These are phyloP conservation scores for Kingdonia uniflora DNA, from an alignment of 164 flowering plant species.

Conservation along the genomic window DNA sequence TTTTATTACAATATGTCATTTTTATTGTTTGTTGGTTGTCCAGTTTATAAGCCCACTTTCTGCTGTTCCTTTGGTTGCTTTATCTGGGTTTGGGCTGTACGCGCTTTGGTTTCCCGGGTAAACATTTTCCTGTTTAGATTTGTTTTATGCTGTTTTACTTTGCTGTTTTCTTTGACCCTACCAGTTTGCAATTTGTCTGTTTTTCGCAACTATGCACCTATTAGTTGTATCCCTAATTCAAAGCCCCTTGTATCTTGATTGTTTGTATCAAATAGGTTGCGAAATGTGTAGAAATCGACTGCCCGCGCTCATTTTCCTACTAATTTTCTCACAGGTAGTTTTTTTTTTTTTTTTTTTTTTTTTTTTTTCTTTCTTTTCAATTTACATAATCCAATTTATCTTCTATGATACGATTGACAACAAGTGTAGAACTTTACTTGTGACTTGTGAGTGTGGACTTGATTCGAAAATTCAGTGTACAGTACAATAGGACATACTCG, in stretches of 20 bases:
- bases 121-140: slow-evolving; percentile 9
- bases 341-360: not conserved
- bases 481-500: no score
- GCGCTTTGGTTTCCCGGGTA: slow-evolving; percentile 88
- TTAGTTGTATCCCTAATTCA: no score
- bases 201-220: no score
- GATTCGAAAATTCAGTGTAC: no score
- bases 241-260: no score
- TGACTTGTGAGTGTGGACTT: no score
- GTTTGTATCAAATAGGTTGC: slow-evolving; percentile 37
- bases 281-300: slow-evolving; percentile 81
- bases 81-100: slow-evolving; percentile 81
- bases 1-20: not conserved
- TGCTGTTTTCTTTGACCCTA: not conserved
- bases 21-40: not conserved
- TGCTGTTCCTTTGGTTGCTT: slow-evolving; percentile 73
- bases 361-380: not conserved
- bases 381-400: no score
- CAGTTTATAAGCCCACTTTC: slow-evolving; percentile 87
- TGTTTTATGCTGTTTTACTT: no score
- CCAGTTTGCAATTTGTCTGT: no score
- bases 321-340: slow-evolving; percentile 71
- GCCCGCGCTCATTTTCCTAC: slow-evolving; percentile 59
- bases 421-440: no score
- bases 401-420: no score